phyloP scores from a whole-genome alignment of 73 alveolate genomes.

The Paramecium sonneborni region DNA sequence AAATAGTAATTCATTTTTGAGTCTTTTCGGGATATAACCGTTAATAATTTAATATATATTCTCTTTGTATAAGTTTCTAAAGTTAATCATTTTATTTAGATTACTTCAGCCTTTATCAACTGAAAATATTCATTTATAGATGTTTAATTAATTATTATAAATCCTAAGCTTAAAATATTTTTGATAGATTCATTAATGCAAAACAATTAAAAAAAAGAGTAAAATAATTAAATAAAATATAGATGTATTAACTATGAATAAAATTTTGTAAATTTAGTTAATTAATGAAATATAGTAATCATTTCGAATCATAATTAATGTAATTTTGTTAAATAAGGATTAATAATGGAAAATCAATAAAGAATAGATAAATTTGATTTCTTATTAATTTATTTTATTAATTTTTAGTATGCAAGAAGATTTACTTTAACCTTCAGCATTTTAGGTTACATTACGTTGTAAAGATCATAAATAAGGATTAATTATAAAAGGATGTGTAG shows the following conservation, averaged over 20 bases:
- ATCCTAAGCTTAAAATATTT: too few relatives aligned
- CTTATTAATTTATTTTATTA: not conserved
- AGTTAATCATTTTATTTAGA: not conserved
- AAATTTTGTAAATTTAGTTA: too few relatives aligned
- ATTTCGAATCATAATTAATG: too few relatives aligned
- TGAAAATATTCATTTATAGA: not conserved
- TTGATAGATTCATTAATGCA: too few relatives aligned
- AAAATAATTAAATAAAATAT: too few relatives aligned
- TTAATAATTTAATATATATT: not conserved
- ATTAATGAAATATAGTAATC: too few relatives aligned
- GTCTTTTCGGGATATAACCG: not conserved
- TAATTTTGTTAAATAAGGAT: too few relatives aligned
- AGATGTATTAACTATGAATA: too few relatives aligned
- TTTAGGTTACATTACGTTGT: not conserved
- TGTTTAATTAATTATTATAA: too few relatives aligned
- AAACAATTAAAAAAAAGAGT: too few relatives aligned
- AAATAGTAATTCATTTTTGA: not conserved
- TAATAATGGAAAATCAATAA: not conserved
- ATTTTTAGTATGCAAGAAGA: conserved; percentile 1
- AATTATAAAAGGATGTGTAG: conserved; percentile 25
- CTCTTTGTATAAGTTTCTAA: not conserved
- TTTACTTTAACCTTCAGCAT: conserved; percentile 1
- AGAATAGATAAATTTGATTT: too few relatives aligned
- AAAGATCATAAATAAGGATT: conserved; percentile 20
- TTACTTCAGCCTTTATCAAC: not conserved